phyloP scores from a whole-genome alignment of 345 rosid species.

The Cardamine occulta region DNA sequence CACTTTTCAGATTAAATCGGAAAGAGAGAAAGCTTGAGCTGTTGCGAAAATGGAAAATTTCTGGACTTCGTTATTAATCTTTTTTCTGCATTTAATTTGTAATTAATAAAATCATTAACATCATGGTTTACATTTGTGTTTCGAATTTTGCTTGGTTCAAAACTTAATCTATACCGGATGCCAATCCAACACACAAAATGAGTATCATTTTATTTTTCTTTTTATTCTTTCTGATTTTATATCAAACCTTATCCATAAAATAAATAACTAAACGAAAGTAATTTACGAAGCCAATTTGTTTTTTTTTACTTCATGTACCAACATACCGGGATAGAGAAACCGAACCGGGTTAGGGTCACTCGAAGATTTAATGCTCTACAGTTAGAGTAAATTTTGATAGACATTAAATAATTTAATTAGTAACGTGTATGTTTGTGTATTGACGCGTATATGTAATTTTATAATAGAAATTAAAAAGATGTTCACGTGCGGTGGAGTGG shows the following conservation, averaged over 20 bases:
- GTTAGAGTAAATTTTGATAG: slow-evolving; percentile 4
- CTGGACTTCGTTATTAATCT: background rate
- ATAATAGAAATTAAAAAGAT: background rate
- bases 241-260: background rate
- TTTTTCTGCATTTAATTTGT: background rate
- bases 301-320: background rate
- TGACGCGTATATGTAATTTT: slow-evolving; percentile 22
- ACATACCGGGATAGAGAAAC: slow-evolving; percentile 4
- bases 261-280: background rate
- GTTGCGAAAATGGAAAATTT: slow-evolving; percentile 21
- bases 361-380: background rate
- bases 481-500: slow-evolving; percentile 32
- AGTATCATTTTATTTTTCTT: background rate
- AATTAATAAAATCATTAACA: background rate
- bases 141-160: background rate
- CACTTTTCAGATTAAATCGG: slow-evolving; percentile 27
- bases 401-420: slow-evolving; percentile 1
- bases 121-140: background rate
- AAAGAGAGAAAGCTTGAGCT: slow-evolving; percentile 13
- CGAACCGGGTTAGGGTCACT: slow-evolving; percentile 19
- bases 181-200: background rate
- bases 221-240: background rate
- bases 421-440: slow-evolving; percentile 20
- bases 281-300: no score
- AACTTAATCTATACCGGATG: background rate